A percentile compares a stretch with the other conserved stretches of the same genome.
Evolutionary conservation across 1,139 yeast species (phyloP).

Genomic region (Saccharomyces hybrid): DNA sequence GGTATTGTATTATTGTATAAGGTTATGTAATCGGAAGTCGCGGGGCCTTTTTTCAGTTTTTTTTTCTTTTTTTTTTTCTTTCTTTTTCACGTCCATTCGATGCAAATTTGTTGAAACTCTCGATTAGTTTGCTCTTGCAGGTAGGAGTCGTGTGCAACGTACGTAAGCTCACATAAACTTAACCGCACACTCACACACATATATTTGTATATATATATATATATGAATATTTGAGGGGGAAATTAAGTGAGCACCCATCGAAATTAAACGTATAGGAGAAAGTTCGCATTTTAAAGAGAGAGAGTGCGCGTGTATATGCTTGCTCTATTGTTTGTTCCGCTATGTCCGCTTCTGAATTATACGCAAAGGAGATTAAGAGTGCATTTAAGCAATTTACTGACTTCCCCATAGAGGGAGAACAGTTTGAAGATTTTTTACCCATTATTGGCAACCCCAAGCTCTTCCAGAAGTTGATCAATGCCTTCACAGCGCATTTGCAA

Average conservation of each 20-base stretch:
- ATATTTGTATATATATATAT: background rate
- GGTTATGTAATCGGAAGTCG: background rate
- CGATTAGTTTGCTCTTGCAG: background rate
- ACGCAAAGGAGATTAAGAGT: constrained; percentile 50
- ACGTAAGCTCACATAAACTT: background rate
- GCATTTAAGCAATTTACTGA: constrained; percentile 73
- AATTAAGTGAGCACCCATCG: background rate
- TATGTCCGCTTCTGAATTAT: constrained; percentile 23
- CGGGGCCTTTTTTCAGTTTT: background rate
- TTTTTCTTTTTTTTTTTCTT: background rate
- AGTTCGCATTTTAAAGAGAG: background rate
- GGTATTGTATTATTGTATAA: background rate
- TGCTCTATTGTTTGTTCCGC: background rate
- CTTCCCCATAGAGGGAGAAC: constrained; percentile 79
- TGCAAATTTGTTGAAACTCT: background rate
- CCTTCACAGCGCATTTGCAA: constrained; percentile 64
- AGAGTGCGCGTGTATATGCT: background rate
- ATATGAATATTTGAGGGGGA: background rate
- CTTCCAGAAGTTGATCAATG: constrained; percentile 67
- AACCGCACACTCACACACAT: background rate
- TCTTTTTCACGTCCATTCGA: background rate
- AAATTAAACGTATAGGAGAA: background rate
- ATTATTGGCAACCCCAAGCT: constrained; percentile 72
- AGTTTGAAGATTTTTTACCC: constrained; percentile 88
- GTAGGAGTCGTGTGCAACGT: background rate